Percentiles rank a stretch among this genome's conserved stretches.
These are phyloP conservation scores for Grigorovia transvaalensis DNA, from an alignment of 805 yeast genomes.

Conservation along the genomic window DNA sequence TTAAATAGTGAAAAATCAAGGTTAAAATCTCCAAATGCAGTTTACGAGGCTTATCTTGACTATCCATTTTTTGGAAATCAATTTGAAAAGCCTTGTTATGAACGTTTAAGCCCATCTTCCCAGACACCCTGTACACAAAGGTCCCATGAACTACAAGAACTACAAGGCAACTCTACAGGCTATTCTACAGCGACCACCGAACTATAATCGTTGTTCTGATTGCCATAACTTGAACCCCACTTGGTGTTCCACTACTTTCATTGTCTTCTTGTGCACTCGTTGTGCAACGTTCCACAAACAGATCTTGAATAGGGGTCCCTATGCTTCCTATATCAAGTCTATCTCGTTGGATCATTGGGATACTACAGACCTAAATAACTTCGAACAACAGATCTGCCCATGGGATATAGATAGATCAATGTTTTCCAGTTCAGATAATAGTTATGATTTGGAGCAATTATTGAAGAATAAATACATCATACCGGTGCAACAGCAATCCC, in stretches of 20 bases:
- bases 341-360: slow-evolving; percentile 65
- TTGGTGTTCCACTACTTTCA: slow-evolving; percentile 34
- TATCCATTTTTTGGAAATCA: too few relatives aligned
- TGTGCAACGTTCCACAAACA: slow-evolving; percentile 72
- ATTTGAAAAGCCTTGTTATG: too few relatives aligned
- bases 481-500: slow-evolving; percentile 46
- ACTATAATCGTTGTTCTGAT: slow-evolving; percentile 69
- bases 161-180: slow-evolving; percentile 33
- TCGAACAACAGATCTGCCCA: background rate
- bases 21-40: too few relatives aligned
- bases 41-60: too few relatives aligned
- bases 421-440: slow-evolving; percentile 13
- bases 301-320: slow-evolving; percentile 38
- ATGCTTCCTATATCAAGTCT: slow-evolving; percentile 58
- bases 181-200: slow-evolving; percentile 43
- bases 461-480: slow-evolving; percentile 3
- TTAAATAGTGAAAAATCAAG: too few relatives aligned
- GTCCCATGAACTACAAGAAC: background rate
- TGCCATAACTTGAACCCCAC: slow-evolving; percentile 58
- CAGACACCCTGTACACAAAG: background rate
- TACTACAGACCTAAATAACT: background rate
- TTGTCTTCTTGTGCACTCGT: slow-evolving; percentile 71
- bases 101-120: too few relatives aligned
- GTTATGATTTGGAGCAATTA: slow-evolving; percentile 3
- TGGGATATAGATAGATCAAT: background rate